Percentiles rank a stretch among this genome's conserved stretches.
These are phyloP conservation scores for Gastrolobium villosum DNA, from an alignment of 306 rosid species.

Conservation along the genomic window DNA sequence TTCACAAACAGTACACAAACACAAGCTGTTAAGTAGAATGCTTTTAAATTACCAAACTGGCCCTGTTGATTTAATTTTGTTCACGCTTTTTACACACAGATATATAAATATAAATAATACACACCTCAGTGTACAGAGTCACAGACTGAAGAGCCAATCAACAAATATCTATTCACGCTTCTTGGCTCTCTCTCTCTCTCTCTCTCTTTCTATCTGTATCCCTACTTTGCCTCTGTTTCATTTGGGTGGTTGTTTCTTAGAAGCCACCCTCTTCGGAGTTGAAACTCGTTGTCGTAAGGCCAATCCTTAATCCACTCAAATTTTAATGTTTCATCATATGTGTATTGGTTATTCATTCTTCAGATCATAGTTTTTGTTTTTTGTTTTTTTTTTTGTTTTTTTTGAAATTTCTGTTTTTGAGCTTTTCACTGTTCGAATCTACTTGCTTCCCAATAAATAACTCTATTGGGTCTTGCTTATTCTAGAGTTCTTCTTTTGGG, in stretches of 20 bases:
- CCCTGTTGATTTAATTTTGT: conserved; percentile 17
- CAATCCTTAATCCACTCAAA: conserved; percentile 52
- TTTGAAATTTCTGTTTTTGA: conserved; percentile 34
- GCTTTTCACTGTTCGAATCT: conserved; percentile 58
- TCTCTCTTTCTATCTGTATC: conserved; percentile 28
- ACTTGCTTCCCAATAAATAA: conserved; percentile 48
- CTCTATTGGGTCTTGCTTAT: conserved; percentile 52
- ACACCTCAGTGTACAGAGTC: conserved; percentile 43
- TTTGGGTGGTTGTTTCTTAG: conserved; percentile 47
- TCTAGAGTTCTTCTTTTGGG: conserved; percentile 50
- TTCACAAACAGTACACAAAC: background rate
- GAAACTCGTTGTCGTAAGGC: conserved; percentile 20
- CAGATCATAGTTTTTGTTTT: conserved; percentile 51
- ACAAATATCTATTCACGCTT: conserved; percentile 67
- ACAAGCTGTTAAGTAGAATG: background rate
- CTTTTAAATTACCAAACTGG: background rate
- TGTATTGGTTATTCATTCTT: conserved; percentile 47
- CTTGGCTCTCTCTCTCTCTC: conserved; percentile 24
- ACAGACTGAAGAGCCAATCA: conserved; percentile 66
- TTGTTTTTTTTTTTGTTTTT: background rate
- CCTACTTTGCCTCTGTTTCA: conserved; percentile 55
- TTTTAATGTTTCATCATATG: conserved; percentile 61
- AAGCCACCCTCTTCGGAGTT: conserved; percentile 41
- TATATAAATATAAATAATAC: conserved; percentile 8
- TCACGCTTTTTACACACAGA: conserved; percentile 6